phyloP scores from a whole-genome alignment of 2,329 filamentous ascomycete species.

The Aspergillus pseudonomiae region DNA sequence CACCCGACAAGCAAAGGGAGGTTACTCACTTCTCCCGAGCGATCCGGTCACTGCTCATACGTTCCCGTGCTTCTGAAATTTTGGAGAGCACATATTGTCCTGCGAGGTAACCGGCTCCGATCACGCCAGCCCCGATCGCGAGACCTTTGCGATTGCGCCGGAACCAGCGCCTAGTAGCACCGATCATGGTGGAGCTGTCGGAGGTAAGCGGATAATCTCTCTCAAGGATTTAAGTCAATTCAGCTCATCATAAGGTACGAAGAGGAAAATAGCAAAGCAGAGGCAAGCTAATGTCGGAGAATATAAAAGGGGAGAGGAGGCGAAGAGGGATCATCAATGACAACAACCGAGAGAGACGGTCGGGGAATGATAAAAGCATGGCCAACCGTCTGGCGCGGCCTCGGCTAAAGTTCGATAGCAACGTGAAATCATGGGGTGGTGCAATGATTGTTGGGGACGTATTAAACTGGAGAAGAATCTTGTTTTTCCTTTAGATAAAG shows the following conservation, averaged over 20 bases:
- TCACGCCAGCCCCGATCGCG: slow-evolving; percentile 81
- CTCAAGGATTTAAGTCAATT: slow-evolving; percentile 5
- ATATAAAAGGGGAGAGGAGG: slow-evolving; percentile 9
- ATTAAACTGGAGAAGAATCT: neutral
- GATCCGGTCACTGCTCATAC: slow-evolving; percentile 94
- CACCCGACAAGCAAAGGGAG: slow-evolving; percentile 1
- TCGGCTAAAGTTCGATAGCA: slow-evolving; percentile 31
- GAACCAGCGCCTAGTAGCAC: slow-evolving; percentile 84
- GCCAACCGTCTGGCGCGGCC: slow-evolving; percentile 25
- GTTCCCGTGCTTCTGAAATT: slow-evolving; percentile 89
- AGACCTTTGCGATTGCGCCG: slow-evolving; percentile 88
- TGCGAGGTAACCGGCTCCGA: slow-evolving; percentile 88
- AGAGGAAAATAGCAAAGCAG: neutral
- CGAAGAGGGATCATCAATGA: slow-evolving; percentile 1
- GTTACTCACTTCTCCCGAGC: slow-evolving; percentile 86
- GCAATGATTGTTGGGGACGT: neutral
- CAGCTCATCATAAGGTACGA: slow-evolving; percentile 20
- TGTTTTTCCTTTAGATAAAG: neutral
- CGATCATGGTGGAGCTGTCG: slow-evolving; percentile 56
- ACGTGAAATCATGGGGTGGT: slow-evolving; percentile 7
- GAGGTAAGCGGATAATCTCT: slow-evolving; percentile 9
- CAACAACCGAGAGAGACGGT: slow-evolving; percentile 14
- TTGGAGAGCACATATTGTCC: slow-evolving; percentile 91
- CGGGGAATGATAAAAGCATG: slow-evolving; percentile 15
- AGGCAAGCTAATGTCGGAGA: neutral